Evolutionary conservation across 129 eudicot species (phyloP).

Genomic region (Pittosporum tobira): DNA sequence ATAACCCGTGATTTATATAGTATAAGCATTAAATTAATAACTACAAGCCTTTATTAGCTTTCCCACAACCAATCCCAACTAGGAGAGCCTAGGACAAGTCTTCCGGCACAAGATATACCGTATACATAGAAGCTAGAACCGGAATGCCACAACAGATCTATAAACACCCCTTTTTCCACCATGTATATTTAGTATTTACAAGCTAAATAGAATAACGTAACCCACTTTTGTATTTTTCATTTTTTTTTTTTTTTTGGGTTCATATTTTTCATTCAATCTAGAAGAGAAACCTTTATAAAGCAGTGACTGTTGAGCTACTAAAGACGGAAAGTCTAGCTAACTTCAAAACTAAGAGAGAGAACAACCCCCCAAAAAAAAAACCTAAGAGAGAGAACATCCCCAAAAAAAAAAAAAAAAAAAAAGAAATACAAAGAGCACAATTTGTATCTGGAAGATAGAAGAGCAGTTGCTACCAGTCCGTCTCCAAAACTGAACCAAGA

Average conservation of each 20-base stretch:
- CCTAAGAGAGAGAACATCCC: constrained; percentile 11
- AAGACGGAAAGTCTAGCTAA: constrained; percentile 15
- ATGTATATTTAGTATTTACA: background rate
- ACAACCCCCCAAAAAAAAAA: too few species aligned
- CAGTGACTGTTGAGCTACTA: constrained; percentile 31
- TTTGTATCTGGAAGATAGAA: constrained; percentile 3
- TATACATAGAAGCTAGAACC: constrained; percentile 1
- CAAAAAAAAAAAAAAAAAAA: constrained; percentile 17
- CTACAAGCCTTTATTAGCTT: too few species aligned
- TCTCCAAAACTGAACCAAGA: constrained; percentile 42
- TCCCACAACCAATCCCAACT: too few species aligned
- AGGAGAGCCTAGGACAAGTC: too few species aligned
- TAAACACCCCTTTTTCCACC: background rate
- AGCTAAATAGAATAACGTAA: background rate
- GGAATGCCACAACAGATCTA: background rate
- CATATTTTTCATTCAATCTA: constrained; percentile 1
- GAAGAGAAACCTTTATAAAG: constrained; percentile 15
- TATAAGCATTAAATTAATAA: too few species aligned
- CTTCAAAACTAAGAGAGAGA: constrained; percentile 16
- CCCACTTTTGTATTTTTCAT: background rate
- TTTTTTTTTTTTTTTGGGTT: too few species aligned
- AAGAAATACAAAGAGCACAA: constrained; percentile 9
- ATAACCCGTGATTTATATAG: too few species aligned
- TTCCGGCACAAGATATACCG: background rate
- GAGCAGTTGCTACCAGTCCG: constrained; percentile 35